These are phyloP conservation scores for Fomitopsis betulina DNA, from an alignment of 1,284 basidiomycete genomes.

Conservation along the genomic window DNA sequence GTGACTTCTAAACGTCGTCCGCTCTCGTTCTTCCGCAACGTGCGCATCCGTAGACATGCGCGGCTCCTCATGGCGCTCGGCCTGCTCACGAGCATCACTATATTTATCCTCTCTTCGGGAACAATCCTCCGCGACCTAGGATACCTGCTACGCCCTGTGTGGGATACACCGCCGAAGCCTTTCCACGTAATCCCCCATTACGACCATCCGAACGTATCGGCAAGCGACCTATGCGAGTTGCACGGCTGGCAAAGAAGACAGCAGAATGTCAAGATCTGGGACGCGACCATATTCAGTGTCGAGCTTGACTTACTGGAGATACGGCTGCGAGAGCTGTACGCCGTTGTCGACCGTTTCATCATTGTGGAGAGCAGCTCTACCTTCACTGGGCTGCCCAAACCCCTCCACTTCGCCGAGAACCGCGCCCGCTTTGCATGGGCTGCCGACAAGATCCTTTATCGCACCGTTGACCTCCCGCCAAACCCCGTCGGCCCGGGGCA, in stretches of 20 bases:
- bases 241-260: conserved; percentile 49
- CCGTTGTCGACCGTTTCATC: conserved; percentile 59
- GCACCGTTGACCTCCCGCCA: conserved; percentile 24
- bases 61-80: neutral
- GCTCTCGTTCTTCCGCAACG: neutral
- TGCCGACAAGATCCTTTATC: conserved; percentile 49
- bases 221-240: conserved; percentile 39
- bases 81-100: neutral
- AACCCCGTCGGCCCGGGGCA: conserved; percentile 14
- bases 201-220: conserved; percentile 46
- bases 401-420: conserved; percentile 46
- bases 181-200: conserved; percentile 46
- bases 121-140: neutral
- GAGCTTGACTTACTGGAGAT: conserved; percentile 71
- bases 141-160: conserved; percentile 60
- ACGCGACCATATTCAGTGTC: conserved; percentile 58
- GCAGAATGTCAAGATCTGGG: conserved; percentile 30
- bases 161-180: conserved; percentile 54
- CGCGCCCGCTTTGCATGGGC: conserved; percentile 46
- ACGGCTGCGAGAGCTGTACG: conserved; percentile 59
- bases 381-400: conserved; percentile 58
- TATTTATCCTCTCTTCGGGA: neutral
- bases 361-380: conserved; percentile 63
- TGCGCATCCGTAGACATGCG: neutral
- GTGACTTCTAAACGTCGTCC: neutral